Evolutionary conservation across 805 yeast species (phyloP).

Genomic region (Grigorovia jiainica): DNA sequence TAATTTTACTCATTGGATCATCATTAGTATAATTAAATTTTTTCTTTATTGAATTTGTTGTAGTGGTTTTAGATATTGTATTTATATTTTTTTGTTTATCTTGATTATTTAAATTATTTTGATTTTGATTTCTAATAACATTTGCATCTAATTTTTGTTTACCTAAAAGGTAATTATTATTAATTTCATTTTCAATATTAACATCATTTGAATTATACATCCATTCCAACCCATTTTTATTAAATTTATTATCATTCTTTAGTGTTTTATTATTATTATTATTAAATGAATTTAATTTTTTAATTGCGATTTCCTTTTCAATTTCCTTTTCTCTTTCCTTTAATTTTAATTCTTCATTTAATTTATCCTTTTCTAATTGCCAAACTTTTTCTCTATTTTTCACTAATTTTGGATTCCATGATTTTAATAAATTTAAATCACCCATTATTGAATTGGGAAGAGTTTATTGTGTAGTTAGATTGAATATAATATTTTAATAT

Average conservation of each 20-base stretch:
- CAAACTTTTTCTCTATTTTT: slow-evolving; percentile 81
- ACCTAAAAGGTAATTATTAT: slow-evolving; percentile 14
- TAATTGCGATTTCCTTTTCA: slow-evolving; percentile 44
- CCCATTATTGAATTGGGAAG: too few species aligned
- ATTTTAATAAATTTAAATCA: slow-evolving; percentile 81
- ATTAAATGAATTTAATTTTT: slow-evolving; percentile 51
- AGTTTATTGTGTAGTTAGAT: background rate
- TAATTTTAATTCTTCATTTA: slow-evolving; percentile 58
- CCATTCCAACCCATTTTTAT: slow-evolving; percentile 58
- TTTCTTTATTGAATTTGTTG: slow-evolving; percentile 1
- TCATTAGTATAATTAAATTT: slow-evolving; percentile 14
- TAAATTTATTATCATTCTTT: slow-evolving; percentile 6
- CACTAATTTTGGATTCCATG: slow-evolving; percentile 90
- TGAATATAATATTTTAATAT: background rate
- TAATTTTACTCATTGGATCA: slow-evolving; percentile 21
- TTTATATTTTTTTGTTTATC: background rate
- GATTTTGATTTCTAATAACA: slow-evolving; percentile 4
- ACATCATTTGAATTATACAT: slow-evolving; percentile 54
- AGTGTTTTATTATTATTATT: slow-evolving; percentile 29
- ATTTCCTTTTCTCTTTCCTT: slow-evolving; percentile 57
- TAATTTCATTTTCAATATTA: slow-evolving; percentile 6
- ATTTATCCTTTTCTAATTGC: slow-evolving; percentile 68
- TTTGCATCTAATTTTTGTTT: slow-evolving; percentile 14
- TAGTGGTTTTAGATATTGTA: slow-evolving; percentile 1
- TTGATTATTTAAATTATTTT: background rate